Percentiles rank a stretch among this genome's conserved stretches.
These are phyloP conservation scores for Phytophthora boehmeriae DNA, from an alignment of 352 stramenopile species.

Conservation along the genomic window DNA sequence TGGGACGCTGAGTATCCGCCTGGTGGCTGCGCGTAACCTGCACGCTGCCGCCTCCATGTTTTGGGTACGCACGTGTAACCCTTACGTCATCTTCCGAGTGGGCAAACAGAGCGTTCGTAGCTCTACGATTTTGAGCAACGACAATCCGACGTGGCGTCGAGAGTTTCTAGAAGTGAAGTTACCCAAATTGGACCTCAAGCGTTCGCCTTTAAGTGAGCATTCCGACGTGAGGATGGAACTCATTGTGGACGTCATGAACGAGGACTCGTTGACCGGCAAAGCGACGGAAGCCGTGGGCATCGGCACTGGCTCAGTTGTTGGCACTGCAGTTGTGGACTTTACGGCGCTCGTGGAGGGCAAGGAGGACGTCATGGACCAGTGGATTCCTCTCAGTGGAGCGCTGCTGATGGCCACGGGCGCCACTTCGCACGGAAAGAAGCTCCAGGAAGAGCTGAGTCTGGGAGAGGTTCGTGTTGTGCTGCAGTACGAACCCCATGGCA, in stretches of 20 bases:
- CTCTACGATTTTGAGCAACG: conserved; percentile 70
- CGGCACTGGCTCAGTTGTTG: conserved; percentile 76
- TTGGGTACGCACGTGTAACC: conserved; percentile 81
- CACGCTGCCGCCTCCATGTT: conserved; percentile 80
- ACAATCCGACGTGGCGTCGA: conserved; percentile 78
- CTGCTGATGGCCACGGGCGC: conserved; percentile 15
- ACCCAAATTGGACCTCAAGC: conserved; percentile 70
- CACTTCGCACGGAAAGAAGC: conserved; percentile 44
- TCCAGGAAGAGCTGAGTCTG: conserved; percentile 52
- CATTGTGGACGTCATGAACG: conserved; percentile 83
- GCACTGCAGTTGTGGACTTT: conserved; percentile 69
- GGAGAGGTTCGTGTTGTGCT: conserved; percentile 79
- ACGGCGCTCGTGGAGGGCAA: conserved; percentile 76
- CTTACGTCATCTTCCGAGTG: conserved; percentile 86
- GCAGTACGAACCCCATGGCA: conserved; percentile 81
- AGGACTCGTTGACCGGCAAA: conserved; percentile 77
- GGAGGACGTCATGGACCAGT: conserved; percentile 81
- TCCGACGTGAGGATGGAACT: conserved; percentile 78
- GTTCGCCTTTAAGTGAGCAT: conserved; percentile 58
- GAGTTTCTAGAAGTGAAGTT: conserved; percentile 82
- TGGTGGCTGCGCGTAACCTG: conserved; percentile 76
- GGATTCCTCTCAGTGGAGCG: conserved; percentile 70
- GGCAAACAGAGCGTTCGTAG: conserved; percentile 73
- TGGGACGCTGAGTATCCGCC: conserved; percentile 70
- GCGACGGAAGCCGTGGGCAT: conserved; percentile 83